Evolutionary conservation across 2,329 filamentous ascomycete species (phyloP).

Genomic region (Phoma sp.): DNA sequence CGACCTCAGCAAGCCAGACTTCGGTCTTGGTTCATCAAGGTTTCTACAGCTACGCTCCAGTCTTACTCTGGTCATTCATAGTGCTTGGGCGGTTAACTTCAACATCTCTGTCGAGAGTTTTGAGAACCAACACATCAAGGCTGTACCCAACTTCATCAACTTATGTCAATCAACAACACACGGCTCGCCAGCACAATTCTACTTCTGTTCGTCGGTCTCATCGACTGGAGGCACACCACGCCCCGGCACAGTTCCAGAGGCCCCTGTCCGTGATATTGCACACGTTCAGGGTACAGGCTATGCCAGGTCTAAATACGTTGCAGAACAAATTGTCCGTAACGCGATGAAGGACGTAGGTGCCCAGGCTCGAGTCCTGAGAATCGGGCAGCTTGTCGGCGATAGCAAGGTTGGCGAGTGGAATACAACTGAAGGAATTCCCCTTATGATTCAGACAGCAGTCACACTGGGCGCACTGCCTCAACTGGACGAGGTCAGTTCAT

Average conservation of each 20-base stretch:
- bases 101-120: slow-evolving; percentile 61
- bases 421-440: slow-evolving; percentile 58
- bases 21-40: slow-evolving; percentile 49
- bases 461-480: slow-evolving; percentile 57
- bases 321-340: slow-evolving; percentile 54
- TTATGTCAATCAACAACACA: slow-evolving; percentile 47
- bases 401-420: slow-evolving; percentile 58
- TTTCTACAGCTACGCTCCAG: slow-evolving; percentile 20
- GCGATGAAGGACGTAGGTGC: slow-evolving; percentile 21
- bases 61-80: slow-evolving; percentile 58
- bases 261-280: slow-evolving; percentile 41
- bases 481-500: slow-evolving; percentile 47
- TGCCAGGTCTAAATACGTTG: slow-evolving; percentile 59
- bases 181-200: slow-evolving; percentile 48
- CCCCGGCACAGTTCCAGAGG: slow-evolving; percentile 47
- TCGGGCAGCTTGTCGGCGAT: slow-evolving; percentile 59
- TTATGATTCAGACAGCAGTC: slow-evolving; percentile 58
- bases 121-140: slow-evolving; percentile 55
- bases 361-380: slow-evolving; percentile 49
- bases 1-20: slow-evolving; percentile 50
- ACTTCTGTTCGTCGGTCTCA: slow-evolving; percentile 57
- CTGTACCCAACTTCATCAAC: slow-evolving; percentile 54
- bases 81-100: slow-evolving; percentile 66
- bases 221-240: slow-evolving; percentile 51
- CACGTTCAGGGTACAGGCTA: slow-evolving; percentile 62